These are phyloP conservation scores for Penicillium sp. DNA, from an alignment of 2,329 filamentous ascomycete genomes.

Conservation along the genomic window DNA sequence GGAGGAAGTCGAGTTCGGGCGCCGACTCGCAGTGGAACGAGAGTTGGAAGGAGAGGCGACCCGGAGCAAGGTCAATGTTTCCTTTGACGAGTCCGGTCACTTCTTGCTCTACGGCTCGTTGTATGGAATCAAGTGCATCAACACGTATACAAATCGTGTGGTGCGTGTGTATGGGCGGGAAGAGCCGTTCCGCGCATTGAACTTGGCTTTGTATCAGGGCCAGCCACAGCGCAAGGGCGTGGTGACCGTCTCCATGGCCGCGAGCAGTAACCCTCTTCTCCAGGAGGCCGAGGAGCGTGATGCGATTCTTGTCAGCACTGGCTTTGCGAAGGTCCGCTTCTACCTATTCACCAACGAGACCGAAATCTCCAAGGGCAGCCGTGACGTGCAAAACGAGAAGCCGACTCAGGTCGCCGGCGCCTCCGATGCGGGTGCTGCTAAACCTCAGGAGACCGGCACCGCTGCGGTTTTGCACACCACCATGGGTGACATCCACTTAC, in stretches of 20 bases:
- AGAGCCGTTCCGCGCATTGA: conserved; percentile 80
- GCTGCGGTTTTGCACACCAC: conserved; percentile 88
- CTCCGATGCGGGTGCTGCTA: conserved; percentile 54
- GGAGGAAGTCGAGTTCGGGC: conserved; percentile 89
- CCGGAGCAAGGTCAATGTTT: conserved; percentile 75
- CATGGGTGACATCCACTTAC: conserved; percentile 89
- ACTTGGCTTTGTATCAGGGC: conserved; percentile 88
- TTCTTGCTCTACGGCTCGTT: conserved; percentile 95
- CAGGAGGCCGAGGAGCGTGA: conserved; percentile 90
- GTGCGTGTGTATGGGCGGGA: conserved; percentile 89
- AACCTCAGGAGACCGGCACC: conserved; percentile 71
- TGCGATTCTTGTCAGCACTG: conserved; percentile 83
- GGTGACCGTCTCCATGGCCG: conserved; percentile 95
- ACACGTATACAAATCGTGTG: conserved; percentile 90
- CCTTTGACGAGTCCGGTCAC: conserved; percentile 94
- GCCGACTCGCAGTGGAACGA: conserved; percentile 80
- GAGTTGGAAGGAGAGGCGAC: conserved; percentile 74
- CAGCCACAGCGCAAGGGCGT: conserved; percentile 91
- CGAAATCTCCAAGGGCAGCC: conserved; percentile 76
- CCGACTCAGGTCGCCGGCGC: conserved; percentile 64
- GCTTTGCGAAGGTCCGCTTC: conserved; percentile 84
- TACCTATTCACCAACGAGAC: conserved; percentile 97
- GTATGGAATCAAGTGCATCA: conserved; percentile 89
- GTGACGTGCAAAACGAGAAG: conserved; percentile 94
- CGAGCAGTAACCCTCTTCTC: conserved; percentile 87